phyloP scores from a whole-genome alignment of 2,329 filamentous ascomycete species.

The Westerdykella ornata region DNA sequence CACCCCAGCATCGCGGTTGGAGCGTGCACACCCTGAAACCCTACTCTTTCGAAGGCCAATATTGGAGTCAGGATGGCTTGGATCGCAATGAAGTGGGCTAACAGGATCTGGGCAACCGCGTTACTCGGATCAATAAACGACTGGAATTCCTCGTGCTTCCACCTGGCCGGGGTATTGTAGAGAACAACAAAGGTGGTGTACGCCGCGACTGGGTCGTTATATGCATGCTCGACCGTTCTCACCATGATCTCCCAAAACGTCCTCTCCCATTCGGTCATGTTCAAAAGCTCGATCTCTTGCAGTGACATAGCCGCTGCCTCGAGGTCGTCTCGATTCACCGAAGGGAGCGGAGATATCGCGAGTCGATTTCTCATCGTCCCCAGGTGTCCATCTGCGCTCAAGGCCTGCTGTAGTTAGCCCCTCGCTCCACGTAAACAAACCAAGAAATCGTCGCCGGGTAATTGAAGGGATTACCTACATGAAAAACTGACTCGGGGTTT shows the following conservation, averaged over 20 bases:
- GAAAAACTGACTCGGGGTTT: slow-evolving; percentile 22
- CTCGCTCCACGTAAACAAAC: not conserved
- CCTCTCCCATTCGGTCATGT: slow-evolving; percentile 24
- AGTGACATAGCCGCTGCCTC: slow-evolving; percentile 28
- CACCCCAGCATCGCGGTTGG: slow-evolving; percentile 27
- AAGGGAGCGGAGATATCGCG: slow-evolving; percentile 11
- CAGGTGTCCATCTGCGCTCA: slow-evolving; percentile 29
- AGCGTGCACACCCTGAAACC: slow-evolving; percentile 30
- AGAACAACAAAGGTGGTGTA: slow-evolving; percentile 41
- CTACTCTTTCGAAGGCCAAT: slow-evolving; percentile 27
- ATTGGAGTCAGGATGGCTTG: slow-evolving; percentile 43
- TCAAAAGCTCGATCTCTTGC: slow-evolving; percentile 18
- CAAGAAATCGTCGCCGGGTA: not conserved
- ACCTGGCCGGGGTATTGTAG: slow-evolving; percentile 38
- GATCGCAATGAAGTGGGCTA: slow-evolving; percentile 44
- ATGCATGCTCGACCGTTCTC: slow-evolving; percentile 23
- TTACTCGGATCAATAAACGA: slow-evolving; percentile 42
- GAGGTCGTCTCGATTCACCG: slow-evolving; percentile 24
- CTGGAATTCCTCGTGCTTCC: slow-evolving; percentile 39
- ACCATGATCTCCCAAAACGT: slow-evolving; percentile 23
- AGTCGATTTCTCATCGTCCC: slow-evolving; percentile 27
- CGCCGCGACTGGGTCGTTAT: slow-evolving; percentile 27
- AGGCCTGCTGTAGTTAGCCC: slow-evolving; percentile 15
- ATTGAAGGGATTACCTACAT: slow-evolving; percentile 14
- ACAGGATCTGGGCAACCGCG: slow-evolving; percentile 38